Percentiles rank a stretch among this genome's conserved stretches.
phyloP scores from a whole-genome alignment of 257 asterid genomes.

The Solanum medicagineum region DNA sequence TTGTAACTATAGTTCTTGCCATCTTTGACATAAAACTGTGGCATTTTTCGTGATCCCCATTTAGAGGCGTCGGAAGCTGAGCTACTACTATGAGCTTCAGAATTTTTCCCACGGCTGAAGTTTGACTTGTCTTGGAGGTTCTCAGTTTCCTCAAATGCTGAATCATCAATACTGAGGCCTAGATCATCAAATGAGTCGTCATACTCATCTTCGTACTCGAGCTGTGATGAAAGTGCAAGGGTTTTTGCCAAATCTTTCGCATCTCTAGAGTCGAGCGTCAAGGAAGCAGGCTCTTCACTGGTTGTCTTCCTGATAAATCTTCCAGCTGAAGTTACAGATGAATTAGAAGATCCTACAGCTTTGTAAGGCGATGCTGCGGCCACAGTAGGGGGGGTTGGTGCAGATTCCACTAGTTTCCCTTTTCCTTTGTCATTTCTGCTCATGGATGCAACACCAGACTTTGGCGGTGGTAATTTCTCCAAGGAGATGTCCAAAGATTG shows the following conservation, averaged over 20 bases:
- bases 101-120: slow-evolving; percentile 15
- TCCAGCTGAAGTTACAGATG: slow-evolving; percentile 51
- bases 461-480: slow-evolving; percentile 44
- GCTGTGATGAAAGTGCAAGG: slow-evolving; percentile 60
- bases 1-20: slow-evolving; percentile 94
- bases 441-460: slow-evolving; percentile 19
- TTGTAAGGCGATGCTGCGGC: slow-evolving; percentile 15
- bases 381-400: slow-evolving; percentile 4
- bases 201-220: slow-evolving; percentile 94
- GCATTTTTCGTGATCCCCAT: slow-evolving; percentile 65
- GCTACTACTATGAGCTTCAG: slow-evolving; percentile 25
- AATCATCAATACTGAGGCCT: slow-evolving; percentile 72
- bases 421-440: slow-evolving; percentile 55
- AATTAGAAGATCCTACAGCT: slow-evolving; percentile 28
- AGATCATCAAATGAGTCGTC: slow-evolving; percentile 95
- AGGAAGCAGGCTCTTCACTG: slow-evolving; percentile 22
- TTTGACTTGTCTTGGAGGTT: slow-evolving; percentile 14
- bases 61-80: slow-evolving; percentile 22
- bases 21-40: slow-evolving; percentile 83
- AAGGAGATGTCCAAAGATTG: slow-evolving; percentile 47
- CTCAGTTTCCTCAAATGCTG: slow-evolving; percentile 60
- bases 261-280: slow-evolving; percentile 33
- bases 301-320: slow-evolving; percentile 65
- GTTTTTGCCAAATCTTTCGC: slow-evolving; percentile 48
- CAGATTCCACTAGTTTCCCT: slow-evolving; percentile 50